phyloP scores from a whole-genome alignment of 208 protist genomes.

The Wallacemonas collosoma region DNA sequence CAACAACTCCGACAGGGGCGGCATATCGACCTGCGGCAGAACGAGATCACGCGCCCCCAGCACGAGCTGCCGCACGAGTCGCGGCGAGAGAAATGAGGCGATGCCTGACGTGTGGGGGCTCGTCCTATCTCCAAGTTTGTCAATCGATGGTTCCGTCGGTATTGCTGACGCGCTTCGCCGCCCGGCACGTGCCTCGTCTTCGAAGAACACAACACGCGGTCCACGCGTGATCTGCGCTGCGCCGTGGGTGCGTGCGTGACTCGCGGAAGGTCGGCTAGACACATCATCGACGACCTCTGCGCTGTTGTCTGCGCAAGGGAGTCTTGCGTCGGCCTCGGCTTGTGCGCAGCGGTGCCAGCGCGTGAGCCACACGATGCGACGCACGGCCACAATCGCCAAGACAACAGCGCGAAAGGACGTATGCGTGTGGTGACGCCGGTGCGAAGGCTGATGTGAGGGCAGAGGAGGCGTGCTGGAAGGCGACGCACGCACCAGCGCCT shows the following conservation, averaged over 20 bases:
- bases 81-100: not conserved
- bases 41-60: constrained; percentile 2
- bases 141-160: not conserved
- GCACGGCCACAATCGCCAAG: not conserved
- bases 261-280: not conserved
- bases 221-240: not conserved
- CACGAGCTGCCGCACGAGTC: not conserved
- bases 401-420: constrained; percentile 5
- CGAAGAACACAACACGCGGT: constrained; percentile 21
- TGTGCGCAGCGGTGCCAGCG: not conserved
- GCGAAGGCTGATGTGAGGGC: not conserved
- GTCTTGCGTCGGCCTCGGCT: not conserved
- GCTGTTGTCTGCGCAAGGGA: not conserved
- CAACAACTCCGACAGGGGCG: constrained; percentile 6
- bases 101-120: not conserved
- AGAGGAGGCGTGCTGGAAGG: not conserved
- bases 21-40: not conserved
- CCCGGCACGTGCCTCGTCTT: constrained; percentile 1
- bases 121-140: not conserved
- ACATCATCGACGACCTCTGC: not conserved
- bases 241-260: too few relatives aligned
- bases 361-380: constrained; percentile 3
- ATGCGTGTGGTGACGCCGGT: not conserved
- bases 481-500: not conserved
- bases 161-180: not conserved